These are phyloP conservation scores for Metschnikowia colocasiae DNA, from an alignment of 805 yeast genomes.

Conservation along the genomic window DNA sequence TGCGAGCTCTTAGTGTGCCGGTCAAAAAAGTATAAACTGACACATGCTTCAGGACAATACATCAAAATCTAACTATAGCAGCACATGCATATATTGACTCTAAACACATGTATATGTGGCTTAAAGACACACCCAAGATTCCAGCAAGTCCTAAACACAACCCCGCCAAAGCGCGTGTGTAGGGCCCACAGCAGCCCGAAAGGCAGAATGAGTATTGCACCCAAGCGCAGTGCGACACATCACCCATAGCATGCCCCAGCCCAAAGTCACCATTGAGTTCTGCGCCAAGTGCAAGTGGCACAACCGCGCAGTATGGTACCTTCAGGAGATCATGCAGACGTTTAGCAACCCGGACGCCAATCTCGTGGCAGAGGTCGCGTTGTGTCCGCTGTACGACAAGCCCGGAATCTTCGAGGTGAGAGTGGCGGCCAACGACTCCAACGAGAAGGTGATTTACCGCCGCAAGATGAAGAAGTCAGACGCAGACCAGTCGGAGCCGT, in stretches of 20 bases:
- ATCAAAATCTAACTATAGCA: no score
- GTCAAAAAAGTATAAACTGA: not conserved
- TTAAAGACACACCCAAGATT: no score
- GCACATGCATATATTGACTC: not conserved
- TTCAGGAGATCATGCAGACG: conserved; percentile 81
- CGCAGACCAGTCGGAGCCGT: conserved; percentile 25
- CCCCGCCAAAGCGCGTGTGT: not conserved
- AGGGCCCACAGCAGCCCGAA: not conserved
- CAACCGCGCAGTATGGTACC: conserved; percentile 81
- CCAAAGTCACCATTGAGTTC: conserved; percentile 64
- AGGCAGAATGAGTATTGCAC: not conserved
- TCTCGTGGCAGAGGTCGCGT: conserved; percentile 38
- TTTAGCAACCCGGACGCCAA: conserved; percentile 46
- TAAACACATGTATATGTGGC: not conserved
- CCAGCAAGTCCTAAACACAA: no score
- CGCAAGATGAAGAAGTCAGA: conserved; percentile 46
- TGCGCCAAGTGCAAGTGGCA: conserved; percentile 89
- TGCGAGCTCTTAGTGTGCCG: no score
- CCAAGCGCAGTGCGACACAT: not conserved
- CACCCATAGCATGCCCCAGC: conserved; percentile 23
- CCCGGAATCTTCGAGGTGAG: conserved; percentile 22
- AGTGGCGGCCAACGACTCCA: conserved; percentile 7
- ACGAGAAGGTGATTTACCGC: conserved; percentile 43
- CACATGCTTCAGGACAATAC: not conserved
- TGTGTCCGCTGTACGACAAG: conserved; percentile 23